These are phyloP conservation scores for Yamadazyma philogaea DNA, from an alignment of 805 yeast genomes.

Conservation along the genomic window DNA sequence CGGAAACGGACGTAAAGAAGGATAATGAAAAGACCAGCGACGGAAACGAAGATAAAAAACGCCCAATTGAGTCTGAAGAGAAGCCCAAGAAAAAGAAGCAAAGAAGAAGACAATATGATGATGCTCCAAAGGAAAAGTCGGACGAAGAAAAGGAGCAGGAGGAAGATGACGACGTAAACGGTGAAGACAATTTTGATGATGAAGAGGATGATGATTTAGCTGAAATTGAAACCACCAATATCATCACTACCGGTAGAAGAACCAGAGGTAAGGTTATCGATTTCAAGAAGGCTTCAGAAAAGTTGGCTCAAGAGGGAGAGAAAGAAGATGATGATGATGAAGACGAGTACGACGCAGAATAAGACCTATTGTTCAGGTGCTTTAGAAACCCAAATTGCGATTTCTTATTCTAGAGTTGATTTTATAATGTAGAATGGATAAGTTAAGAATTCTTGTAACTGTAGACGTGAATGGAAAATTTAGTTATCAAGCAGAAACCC, in stretches of 20 bases:
- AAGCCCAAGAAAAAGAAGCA: slow-evolving; percentile 34
- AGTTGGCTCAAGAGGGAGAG: slow-evolving; percentile 51
- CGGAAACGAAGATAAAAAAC: slow-evolving; percentile 7
- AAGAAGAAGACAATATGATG: slow-evolving; percentile 57
- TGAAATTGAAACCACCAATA: slow-evolving; percentile 79
- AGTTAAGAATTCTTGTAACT: too few species aligned
- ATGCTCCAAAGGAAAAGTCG: slow-evolving; percentile 51
- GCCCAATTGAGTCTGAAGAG: slow-evolving; percentile 8
- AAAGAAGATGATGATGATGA: slow-evolving; percentile 38
- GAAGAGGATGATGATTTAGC: slow-evolving; percentile 69
- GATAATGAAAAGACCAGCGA: background rate
- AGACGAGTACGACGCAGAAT: slow-evolving; percentile 21
- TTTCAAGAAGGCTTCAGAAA: slow-evolving; percentile 74
- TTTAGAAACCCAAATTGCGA: too few species aligned
- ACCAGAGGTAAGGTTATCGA: slow-evolving; percentile 89
- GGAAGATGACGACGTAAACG: slow-evolving; percentile 45
- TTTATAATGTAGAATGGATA: background rate
- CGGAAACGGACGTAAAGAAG: background rate
- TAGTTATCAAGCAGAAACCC: too few species aligned
- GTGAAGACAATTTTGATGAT: slow-evolving; percentile 42
- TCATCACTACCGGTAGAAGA: slow-evolving; percentile 81
- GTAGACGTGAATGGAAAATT: too few species aligned
- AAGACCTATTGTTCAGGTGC: too few species aligned
- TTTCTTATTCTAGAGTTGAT: too few species aligned
- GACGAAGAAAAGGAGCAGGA: slow-evolving; percentile 44